Evolutionary conservation across 495 filamentous ascomycete species (phyloP), one percentile per base, ranked within the genome.

Genomic region (Trichodelitschia bisporula): DNA sequence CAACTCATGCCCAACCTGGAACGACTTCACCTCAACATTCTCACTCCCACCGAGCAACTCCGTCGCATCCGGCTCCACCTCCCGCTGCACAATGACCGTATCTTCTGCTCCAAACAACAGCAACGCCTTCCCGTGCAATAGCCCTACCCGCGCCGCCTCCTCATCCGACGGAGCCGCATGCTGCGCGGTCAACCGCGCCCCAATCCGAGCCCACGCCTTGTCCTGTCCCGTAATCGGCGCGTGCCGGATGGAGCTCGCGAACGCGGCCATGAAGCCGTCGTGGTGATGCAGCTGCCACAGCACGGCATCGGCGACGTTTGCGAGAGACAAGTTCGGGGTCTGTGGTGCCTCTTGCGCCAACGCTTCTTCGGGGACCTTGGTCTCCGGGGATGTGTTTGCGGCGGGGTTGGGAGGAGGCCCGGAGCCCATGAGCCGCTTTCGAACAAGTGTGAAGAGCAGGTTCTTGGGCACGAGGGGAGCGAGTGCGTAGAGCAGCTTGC

Each of bases 251-350:
- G 55, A 59, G 9, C 59, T 63, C 35, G 69, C 59, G 37, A 66
- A 69, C 0, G 62, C 54, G 26, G 60, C 53, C 2, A 68, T 45
- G 33, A 66, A 69, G 1, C 65, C 67, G 3, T 36, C 27, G 43
- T 70, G 61, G n/a, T 54, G 40, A 13, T 55, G 52, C 4, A 66
- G 44, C 35, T 71, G 65, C 66, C 66, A 71, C 15, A 58, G 46
- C 16, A 49, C 41, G 0, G 54, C 49, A 9, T 59, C 43, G 17
- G 49, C 59, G 19, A 61, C 48, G 26, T 49, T 36, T 1, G 63
- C 59, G 17, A 57, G 29, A 15, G 30, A 28, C 9, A 39, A 37
- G 6, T 46, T 38, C n/a, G 49, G 37, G 10, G 10, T 31, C 14
- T 14, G 19, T 9, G n/a, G 52, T 4, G 43, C 43, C 8, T 53